Base-by-base conservation (phyloP, 2,329 filamentous ascomycete species). In the Epichloe bromicola region DNA sequence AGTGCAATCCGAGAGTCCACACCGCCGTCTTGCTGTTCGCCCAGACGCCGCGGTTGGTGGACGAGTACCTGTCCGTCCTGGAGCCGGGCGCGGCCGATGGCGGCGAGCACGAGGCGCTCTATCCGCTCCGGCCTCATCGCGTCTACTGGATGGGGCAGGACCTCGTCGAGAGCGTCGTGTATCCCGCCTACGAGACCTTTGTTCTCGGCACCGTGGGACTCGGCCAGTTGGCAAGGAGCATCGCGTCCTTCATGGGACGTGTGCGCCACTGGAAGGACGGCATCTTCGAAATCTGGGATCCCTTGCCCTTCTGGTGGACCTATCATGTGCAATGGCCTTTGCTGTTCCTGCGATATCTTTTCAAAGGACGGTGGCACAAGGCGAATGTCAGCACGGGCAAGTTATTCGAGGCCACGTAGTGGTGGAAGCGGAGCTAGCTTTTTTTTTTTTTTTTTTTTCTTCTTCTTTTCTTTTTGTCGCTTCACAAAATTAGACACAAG, bases 101-200 rank as follows among this genome's bases (percentile, higher is more conserved):
- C 20, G 20, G 4, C 33, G 48, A 59, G 3, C 3, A 19, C 5
- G 43, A 52, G 37, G 65, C 56, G 1, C 26, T 57, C 5, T 55
- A 56, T 26, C 64, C 61, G 5, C 55, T 26, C 3, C 52, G 53
- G 40, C 52, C 62, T 50, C 56, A 50, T 41, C 57, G 59, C 12
- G 68, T 72, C 54, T 85, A 84, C 63, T 87, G 83, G 83, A 61
- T 82, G n/a, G 80, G 76, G 0, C 81, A 87, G 55, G 83, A 87
- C 51, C 50, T 86, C 0, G 67, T 82, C 1, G 69, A 72, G 1
- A 64, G 74, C 1, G 60, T 82, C 0, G 37, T 82, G 1, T 61
- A 73, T 0, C 79, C 62, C 0, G 30, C 76, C 0, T 54, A 77
- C 0, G 56, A 73, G 0, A 48, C 56, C 3, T 40, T 67, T 0